phyloP scores from a whole-genome alignment of 2,329 filamentous ascomycete species.

The Parasarocladium wereldwijsianum region DNA sequence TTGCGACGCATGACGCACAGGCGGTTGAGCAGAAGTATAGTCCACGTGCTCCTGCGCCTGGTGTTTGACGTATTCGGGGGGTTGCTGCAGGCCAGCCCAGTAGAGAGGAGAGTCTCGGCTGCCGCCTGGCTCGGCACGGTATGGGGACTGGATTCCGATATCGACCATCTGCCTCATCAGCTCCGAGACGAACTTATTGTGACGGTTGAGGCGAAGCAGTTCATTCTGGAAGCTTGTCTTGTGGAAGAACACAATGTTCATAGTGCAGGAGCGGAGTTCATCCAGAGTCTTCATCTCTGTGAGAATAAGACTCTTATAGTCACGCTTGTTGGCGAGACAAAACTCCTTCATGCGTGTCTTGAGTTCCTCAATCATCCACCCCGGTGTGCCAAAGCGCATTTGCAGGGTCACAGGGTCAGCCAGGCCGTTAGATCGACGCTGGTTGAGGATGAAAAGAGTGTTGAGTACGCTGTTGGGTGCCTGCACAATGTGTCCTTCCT shows the following conservation, averaged over 20 bases:
- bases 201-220: constrained; percentile 70
- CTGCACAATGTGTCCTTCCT: constrained; percentile 89
- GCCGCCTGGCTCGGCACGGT: constrained; percentile 45
- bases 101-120: constrained; percentile 54
- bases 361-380: constrained; percentile 70
- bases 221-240: constrained; percentile 97
- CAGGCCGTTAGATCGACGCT: constrained; percentile 74
- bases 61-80: constrained; percentile 19
- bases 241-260: constrained; percentile 96
- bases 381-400: constrained; percentile 77
- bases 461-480: constrained; percentile 91
- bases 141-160: constrained; percentile 71
- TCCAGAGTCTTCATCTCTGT: constrained; percentile 70
- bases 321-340: constrained; percentile 71
- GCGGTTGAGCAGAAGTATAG: constrained; percentile 6
- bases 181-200: constrained; percentile 89
- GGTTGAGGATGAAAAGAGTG: constrained; percentile 86
- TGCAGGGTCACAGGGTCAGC: constrained; percentile 74
- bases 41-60: constrained; percentile 7
- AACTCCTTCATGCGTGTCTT: constrained; percentile 72
- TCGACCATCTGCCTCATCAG: constrained; percentile 76
- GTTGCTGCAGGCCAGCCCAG: constrained; percentile 22
- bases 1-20: constrained; percentile 4
- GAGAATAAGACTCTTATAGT: constrained; percentile 74
- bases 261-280: constrained; percentile 69